These are phyloP conservation scores for Boletus subcaerulescens DNA, from an alignment of 768 basidiomycete species.

Conservation along the genomic window DNA sequence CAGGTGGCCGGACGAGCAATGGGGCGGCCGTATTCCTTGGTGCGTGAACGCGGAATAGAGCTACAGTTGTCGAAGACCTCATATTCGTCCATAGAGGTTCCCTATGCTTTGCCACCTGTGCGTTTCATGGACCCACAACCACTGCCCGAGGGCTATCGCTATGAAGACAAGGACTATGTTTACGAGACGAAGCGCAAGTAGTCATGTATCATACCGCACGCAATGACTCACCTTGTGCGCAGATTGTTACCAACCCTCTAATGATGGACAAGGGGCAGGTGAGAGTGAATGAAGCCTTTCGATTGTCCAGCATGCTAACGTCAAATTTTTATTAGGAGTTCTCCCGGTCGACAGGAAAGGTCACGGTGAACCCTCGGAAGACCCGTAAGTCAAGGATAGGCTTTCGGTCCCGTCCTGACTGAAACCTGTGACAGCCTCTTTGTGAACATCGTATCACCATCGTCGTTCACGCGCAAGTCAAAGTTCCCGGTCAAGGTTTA, in stretches of 20 bases:
- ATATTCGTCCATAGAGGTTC: slow-evolving; percentile 48
- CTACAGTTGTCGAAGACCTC: too few relatives aligned
- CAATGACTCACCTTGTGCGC: not conserved
- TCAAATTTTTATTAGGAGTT: slow-evolving; percentile 32
- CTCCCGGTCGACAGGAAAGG: too few relatives aligned
- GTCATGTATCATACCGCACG: too few relatives aligned
- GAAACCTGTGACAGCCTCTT: slow-evolving; percentile 44
- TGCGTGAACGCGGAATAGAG: slow-evolving; percentile 20
- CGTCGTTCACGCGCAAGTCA: slow-evolving; percentile 38
- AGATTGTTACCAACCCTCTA: slow-evolving; percentile 62
- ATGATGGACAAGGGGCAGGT: slow-evolving; percentile 57
- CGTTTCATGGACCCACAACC: slow-evolving; percentile 63
- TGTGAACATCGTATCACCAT: slow-evolving; percentile 61
- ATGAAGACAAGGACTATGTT: slow-evolving; percentile 60
- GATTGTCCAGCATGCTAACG: too few relatives aligned
- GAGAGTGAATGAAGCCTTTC: too few relatives aligned
- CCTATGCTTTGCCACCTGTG: slow-evolving; percentile 63
- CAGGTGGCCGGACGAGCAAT: slow-evolving; percentile 29
- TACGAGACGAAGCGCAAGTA: slow-evolving; percentile 38
- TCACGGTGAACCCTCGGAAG: slow-evolving; percentile 30
- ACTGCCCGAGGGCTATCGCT: slow-evolving; percentile 38
- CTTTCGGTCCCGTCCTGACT: not conserved
- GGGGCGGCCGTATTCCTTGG: slow-evolving; percentile 66
- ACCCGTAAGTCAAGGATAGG: slow-evolving; percentile 44
- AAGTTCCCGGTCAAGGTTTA: slow-evolving; percentile 68